These are phyloP conservation scores for Hypomontagnella monticulosa DNA, from an alignment of 495 filamentous ascomycete species.

Conservation along the genomic window DNA sequence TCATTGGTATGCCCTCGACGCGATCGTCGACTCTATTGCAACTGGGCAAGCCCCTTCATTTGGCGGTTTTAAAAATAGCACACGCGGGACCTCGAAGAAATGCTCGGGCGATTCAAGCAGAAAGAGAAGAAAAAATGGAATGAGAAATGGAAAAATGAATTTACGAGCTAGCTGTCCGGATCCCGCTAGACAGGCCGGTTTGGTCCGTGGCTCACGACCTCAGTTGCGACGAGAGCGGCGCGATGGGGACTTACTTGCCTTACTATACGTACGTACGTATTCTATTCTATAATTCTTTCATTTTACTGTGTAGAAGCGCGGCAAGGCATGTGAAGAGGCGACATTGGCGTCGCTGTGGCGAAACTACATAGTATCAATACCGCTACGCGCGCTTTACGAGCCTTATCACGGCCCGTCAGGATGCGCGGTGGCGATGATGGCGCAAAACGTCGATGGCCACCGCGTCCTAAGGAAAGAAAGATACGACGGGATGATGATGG, in stretches of 20 bases:
- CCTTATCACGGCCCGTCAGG: constrained; percentile 11
- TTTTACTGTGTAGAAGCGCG: constrained; percentile 6
- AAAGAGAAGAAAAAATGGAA: too few species aligned
- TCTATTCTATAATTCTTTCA: background rate
- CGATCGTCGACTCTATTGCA: constrained; percentile 31
- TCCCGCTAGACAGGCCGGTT: constrained; percentile 5
- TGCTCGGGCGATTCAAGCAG: too few species aligned
- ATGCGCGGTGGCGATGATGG: constrained; percentile 30
- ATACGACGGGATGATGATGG: background rate
- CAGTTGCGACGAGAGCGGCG: constrained; percentile 10
- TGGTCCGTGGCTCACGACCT: constrained; percentile 9
- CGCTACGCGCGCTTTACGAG: constrained; percentile 6
- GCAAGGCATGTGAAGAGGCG: constrained; percentile 26
- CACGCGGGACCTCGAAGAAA: too few species aligned
- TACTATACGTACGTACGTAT: constrained; percentile 12
- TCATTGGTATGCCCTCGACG: constrained; percentile 34
- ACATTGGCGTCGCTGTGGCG: constrained; percentile 22
- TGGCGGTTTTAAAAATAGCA: background rate
- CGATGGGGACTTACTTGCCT: background rate
- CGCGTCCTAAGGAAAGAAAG: constrained; percentile 10
- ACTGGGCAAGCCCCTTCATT: constrained; percentile 11
- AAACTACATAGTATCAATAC: constrained; percentile 9
- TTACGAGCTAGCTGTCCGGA: too few species aligned
- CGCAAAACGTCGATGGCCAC: constrained; percentile 14
- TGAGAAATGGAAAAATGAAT: too few species aligned